Percentiles rank a stretch among this genome's conserved stretches.
Evolutionary conservation across 1,284 basidiomycete genomes (phyloP).

Genomic region (Rugosomyces carneus): DNA sequence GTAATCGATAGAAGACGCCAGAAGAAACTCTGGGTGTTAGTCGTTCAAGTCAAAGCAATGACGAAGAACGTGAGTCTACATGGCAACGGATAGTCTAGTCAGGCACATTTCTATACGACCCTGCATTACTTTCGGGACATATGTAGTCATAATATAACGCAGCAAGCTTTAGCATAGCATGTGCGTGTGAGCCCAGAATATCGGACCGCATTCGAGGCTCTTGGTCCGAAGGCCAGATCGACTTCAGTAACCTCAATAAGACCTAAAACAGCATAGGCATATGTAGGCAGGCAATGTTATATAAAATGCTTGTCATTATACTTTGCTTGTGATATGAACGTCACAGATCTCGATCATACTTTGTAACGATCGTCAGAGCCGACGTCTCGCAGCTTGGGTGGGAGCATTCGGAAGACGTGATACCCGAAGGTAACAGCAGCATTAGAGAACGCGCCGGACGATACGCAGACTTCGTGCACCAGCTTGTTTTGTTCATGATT

Average conservation of each 20-base stretch:
- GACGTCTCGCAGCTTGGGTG: neutral
- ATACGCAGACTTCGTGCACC: no score
- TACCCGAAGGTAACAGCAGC: neutral
- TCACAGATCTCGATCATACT: no score
- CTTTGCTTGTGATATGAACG: no score
- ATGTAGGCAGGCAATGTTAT: neutral
- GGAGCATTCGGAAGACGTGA: neutral
- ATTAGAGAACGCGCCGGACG: neutral
- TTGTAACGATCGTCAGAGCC: neutral
- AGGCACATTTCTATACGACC: neutral
- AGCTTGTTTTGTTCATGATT: neutral
- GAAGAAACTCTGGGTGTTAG: neutral
- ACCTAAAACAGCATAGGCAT: neutral
- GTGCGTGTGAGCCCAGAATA: neutral
- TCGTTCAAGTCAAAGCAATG: neutral
- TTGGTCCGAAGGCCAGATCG: neutral
- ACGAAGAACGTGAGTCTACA: neutral
- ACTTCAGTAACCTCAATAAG: neutral
- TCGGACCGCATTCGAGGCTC: neutral
- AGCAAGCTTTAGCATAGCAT: neutral
- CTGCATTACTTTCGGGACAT: neutral
- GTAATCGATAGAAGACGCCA: neutral
- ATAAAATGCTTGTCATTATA: no score
- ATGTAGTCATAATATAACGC: neutral
- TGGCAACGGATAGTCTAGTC: conserved; percentile 5